Evolutionary conservation across 2,329 filamentous ascomycete species (phyloP).

Genomic region (Acephala macrosclerotiorum): DNA sequence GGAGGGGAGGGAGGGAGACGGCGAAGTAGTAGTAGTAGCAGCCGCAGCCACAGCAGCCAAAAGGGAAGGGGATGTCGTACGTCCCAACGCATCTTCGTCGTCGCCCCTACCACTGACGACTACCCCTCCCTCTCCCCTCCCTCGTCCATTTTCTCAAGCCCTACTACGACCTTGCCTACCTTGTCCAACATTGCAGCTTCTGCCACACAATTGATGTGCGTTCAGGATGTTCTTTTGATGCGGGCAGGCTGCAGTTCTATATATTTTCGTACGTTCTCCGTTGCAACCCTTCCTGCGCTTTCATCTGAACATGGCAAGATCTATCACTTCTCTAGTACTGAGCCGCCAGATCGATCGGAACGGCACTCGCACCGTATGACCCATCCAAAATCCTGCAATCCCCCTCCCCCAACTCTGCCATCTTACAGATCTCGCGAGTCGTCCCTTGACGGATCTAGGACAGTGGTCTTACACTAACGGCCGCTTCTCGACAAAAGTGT

Average conservation of each 20-base stretch:
- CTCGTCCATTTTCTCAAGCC: constrained; percentile 22
- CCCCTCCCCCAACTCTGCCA: constrained; percentile 2
- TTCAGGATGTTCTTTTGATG: constrained; percentile 27
- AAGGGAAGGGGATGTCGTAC: not conserved
- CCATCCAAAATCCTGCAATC: constrained; percentile 10
- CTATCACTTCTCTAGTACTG: constrained; percentile 24
- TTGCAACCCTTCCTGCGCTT: constrained; percentile 14
- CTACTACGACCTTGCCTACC: constrained; percentile 25
- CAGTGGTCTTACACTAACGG: constrained; percentile 8
- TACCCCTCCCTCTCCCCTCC: constrained; percentile 7
- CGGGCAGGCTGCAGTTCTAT: constrained; percentile 25
- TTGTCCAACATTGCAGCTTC: constrained; percentile 25
- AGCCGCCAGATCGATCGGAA: constrained; percentile 19
- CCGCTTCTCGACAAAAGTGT: not conserved
- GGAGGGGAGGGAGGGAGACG: not conserved
- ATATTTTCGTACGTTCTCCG: constrained; percentile 29
- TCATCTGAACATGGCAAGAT: constrained; percentile 30
- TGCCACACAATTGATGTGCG: constrained; percentile 30
- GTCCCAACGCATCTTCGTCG: constrained; percentile 15
- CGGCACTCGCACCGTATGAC: constrained; percentile 16
- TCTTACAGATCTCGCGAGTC: not conserved
- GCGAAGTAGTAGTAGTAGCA: not conserved
- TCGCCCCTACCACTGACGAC: not conserved
- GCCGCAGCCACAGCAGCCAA: not conserved
- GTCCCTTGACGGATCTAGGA: not conserved